phyloP scores from a whole-genome alignment of 371 early-diverging fungal species.

The Actinomucor elegans region DNA sequence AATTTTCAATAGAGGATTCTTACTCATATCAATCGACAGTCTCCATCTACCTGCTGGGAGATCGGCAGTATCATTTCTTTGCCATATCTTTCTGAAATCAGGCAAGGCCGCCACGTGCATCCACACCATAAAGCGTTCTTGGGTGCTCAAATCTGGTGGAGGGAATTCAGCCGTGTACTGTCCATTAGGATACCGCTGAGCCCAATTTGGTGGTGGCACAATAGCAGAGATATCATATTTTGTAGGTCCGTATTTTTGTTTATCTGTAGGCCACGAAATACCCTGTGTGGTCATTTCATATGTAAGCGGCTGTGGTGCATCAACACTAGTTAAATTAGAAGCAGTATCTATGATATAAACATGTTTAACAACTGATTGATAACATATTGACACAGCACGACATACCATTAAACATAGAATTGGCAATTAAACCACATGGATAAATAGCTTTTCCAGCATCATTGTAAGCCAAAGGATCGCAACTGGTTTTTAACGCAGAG shows the following conservation, averaged over 20 bases:
- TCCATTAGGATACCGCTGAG: constrained; percentile 57
- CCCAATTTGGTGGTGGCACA: constrained; percentile 83
- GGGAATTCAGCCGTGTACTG: constrained; percentile 54
- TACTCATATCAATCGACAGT: constrained; percentile 67
- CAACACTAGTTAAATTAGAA: constrained; percentile 28
- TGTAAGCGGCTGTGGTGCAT: constrained; percentile 11
- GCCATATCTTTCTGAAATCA: constrained; percentile 96
- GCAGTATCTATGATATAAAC: constrained; percentile 32
- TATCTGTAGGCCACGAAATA: constrained; percentile 92
- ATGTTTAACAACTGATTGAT: not conserved
- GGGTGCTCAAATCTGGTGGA: constrained; percentile 68
- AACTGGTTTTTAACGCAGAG: constrained; percentile 31
- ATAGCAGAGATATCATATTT: constrained; percentile 55
- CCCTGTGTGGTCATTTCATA: constrained; percentile 51
- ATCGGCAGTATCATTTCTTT: constrained; percentile 60
- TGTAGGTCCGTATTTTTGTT: constrained; percentile 65
- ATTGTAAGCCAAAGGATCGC: constrained; percentile 50
- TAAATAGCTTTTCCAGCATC: constrained; percentile 60
- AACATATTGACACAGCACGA: not conserved
- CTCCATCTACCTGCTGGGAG: constrained; percentile 67
- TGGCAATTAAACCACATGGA: constrained; percentile 99
- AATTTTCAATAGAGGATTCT: constrained; percentile 1
- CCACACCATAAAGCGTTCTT: constrained; percentile 98
- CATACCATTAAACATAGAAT: constrained; percentile 90
- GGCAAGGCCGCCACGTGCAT: constrained; percentile 97